These are phyloP conservation scores for Apiospora aurea DNA, from an alignment of 2,329 filamentous ascomycete genomes.

Conservation along the genomic window DNA sequence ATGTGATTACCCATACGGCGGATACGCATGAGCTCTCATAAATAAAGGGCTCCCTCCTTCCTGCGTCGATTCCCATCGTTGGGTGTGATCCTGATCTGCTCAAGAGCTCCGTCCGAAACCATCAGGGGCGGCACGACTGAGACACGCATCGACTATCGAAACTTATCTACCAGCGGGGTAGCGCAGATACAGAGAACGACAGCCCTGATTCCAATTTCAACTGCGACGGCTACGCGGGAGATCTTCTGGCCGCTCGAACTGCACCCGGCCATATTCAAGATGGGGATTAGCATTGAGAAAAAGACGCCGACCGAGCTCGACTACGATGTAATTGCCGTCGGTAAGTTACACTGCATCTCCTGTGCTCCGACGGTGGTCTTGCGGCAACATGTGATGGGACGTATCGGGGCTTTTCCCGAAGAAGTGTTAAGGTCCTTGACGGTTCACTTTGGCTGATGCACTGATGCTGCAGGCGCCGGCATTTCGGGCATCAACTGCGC, in stretches of 20 bases:
- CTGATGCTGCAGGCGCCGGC: slow-evolving; percentile 28
- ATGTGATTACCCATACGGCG: background rate
- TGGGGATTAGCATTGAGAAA: background rate
- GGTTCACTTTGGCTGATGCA: background rate
- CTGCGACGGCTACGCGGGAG: too few relatives aligned
- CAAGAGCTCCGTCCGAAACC: background rate
- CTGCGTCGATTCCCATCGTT: too few relatives aligned
- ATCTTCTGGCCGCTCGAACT: background rate
- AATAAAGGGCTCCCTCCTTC: too few relatives aligned
- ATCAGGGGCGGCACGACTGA: background rate
- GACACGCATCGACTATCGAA: background rate
- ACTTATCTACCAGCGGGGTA: background rate
- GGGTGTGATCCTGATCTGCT: background rate
- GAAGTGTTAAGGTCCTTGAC: too few relatives aligned
- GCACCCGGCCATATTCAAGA: background rate
- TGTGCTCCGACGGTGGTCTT: background rate
- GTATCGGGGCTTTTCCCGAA: too few relatives aligned
- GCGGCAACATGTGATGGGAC: background rate
- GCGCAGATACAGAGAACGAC: background rate
- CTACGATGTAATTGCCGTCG: slow-evolving; percentile 68
- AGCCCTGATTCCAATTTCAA: background rate
- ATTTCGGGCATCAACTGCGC: slow-evolving; percentile 74
- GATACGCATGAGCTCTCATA: background rate
- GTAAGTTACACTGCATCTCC: slow-evolving; percentile 37
- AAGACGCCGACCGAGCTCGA: slow-evolving; percentile 26